Evolutionary conservation across 768 basidiomycete genomes (phyloP).

Genomic region (Leucosporidium yakuticum): DNA sequence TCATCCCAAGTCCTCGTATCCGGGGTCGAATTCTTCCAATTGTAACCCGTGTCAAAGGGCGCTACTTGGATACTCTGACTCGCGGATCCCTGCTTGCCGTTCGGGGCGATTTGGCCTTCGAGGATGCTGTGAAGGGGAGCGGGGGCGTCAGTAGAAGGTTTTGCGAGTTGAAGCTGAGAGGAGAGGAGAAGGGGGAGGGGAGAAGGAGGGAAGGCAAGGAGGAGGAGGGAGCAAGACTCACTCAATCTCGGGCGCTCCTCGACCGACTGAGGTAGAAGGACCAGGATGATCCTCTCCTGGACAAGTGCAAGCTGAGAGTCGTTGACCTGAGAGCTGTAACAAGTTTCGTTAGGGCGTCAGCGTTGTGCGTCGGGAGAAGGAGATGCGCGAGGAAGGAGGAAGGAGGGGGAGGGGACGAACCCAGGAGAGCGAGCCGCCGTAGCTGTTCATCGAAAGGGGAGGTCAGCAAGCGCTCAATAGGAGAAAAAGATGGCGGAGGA

Average conservation of each 20-base stretch:
- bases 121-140: slow-evolving; percentile 47
- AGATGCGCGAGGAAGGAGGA: neutral
- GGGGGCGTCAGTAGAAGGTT: too few species aligned
- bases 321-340: slow-evolving; percentile 67
- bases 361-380: neutral
- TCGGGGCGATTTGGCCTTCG: slow-evolving; percentile 65
- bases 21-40: slow-evolving; percentile 54
- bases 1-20: slow-evolving; percentile 55
- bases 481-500: too few species aligned
- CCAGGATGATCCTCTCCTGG: slow-evolving; percentile 71
- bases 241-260: slow-evolving; percentile 71
- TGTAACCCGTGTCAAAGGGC: slow-evolving; percentile 54
- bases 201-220: neutral
- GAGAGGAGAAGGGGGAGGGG: too few species aligned
- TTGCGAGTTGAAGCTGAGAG: too few species aligned
- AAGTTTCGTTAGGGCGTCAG: neutral
- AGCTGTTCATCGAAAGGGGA: slow-evolving; percentile 41
- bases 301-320: slow-evolving; percentile 81
- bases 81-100: slow-evolving; percentile 52
- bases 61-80: slow-evolving; percentile 68
- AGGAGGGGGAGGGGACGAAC: neutral
- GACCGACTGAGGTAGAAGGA: slow-evolving; percentile 57
- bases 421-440: slow-evolving; percentile 36
- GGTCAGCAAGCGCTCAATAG: neutral
- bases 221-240: neutral